Base-by-base conservation (phyloP, 179 eudicot species). In the Silene noctiflora region DNA sequence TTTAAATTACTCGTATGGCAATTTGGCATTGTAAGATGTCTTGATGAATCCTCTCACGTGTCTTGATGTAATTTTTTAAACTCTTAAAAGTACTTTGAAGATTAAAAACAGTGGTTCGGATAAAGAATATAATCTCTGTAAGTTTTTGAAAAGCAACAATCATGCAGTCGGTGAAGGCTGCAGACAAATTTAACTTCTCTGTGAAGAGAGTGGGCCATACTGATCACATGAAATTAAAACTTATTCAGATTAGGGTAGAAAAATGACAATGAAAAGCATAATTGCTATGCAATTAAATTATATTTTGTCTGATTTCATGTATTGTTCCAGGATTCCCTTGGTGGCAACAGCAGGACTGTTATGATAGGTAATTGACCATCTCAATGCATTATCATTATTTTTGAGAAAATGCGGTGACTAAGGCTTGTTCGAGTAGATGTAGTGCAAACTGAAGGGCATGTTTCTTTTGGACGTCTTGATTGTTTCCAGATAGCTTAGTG, bases 301-400 rank as follows among this genome's bases (percentile, higher is more conserved):
- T 53, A 24, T 17, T 55, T 71, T 75, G 25, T 75, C 81, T 69
- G 25, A 53, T 66, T 7, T 76, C 58, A 2, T 67, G 56, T 60
- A 51, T 35, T 33, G 4, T 10, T 75, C 80, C 94, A 96, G 99
- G 99, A 96, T 86, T 96, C 99, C 53, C 97, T 96, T 78, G 99
- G 99, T 69, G 99, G 99, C 59, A 96, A 96, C 89, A 96, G 99
- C 93, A 90, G 96, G 80, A 96, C 99, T 1, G 93, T 91, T 76
- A 96, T 96, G 99, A 94, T 96, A 78, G 99, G 99, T 94, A 88
- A 76, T 64, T 76, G 14, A 53, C 75, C 31, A 9, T 75, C 58
- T 74, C 62, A 60, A 29, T 35, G 22, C 16, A 53, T 39, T 46
- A 42, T 20, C 59, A 10, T 60, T 31, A 21, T 59, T 16, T 59